These are phyloP conservation scores for Fusarium lyarnte DNA, from an alignment of 2,329 filamentous ascomycete genomes.

Conservation along the genomic window DNA sequence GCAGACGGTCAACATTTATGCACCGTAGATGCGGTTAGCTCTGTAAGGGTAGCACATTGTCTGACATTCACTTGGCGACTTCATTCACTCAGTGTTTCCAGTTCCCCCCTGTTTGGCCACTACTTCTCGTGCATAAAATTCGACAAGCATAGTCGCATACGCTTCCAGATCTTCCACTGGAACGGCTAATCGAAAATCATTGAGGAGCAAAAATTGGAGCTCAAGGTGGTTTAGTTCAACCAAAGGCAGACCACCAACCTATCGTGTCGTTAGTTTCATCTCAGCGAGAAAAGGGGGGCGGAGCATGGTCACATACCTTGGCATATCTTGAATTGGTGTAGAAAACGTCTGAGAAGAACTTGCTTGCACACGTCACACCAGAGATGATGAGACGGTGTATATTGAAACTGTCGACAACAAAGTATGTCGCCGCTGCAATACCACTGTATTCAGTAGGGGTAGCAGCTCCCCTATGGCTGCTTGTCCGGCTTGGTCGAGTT, in stretches of 20 bases:
- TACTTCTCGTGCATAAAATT: slow-evolving; percentile 95
- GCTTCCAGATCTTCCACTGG: slow-evolving; percentile 95
- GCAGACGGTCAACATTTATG: not conserved
- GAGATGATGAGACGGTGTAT: slow-evolving; percentile 97
- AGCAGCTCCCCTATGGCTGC: slow-evolving; percentile 35
- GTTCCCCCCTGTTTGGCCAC: slow-evolving; percentile 54
- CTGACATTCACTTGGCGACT: not conserved
- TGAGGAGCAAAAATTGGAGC: slow-evolving; percentile 92
- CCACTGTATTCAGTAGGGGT: slow-evolving; percentile 38
- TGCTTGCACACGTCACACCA: slow-evolving; percentile 97
- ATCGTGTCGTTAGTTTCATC: slow-evolving; percentile 18
- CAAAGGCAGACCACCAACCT: slow-evolving; percentile 94
- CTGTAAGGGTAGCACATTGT: not conserved
- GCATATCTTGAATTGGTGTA: slow-evolving; percentile 99
- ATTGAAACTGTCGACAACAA: slow-evolving; percentile 99
- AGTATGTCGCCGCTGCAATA: slow-evolving; percentile 64
- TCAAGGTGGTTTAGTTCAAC: slow-evolving; percentile 96
- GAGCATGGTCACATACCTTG: slow-evolving; percentile 72
- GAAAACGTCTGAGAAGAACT: slow-evolving; percentile 99
- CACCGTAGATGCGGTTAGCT: slow-evolving; percentile 5
- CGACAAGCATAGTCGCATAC: slow-evolving; percentile 97
- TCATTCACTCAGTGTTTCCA: slow-evolving; percentile 31
- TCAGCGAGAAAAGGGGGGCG: not conserved
- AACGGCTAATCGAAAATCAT: slow-evolving; percentile 94
- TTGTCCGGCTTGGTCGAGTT: slow-evolving; percentile 37